Base-by-base conservation (phyloP, 805 yeast species). In the Schwanniomyces polymorphus region DNA sequence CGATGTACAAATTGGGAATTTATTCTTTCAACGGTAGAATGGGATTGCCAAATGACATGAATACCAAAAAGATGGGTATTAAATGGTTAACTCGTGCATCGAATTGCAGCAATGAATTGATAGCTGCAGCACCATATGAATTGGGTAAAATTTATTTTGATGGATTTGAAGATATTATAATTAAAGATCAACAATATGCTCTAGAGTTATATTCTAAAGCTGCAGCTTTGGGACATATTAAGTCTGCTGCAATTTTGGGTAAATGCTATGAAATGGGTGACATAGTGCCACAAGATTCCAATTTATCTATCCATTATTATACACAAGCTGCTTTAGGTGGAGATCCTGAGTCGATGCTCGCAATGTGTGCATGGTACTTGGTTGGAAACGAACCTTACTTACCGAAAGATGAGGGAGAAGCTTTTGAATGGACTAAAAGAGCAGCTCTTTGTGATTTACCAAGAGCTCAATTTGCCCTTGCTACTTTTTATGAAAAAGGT, bases 341-440 rank as follows among this genome's bases (percentile, higher is more conserved):
- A 6, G 96, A 94, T 64, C 79, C 96, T 0, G 84, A 80, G 41
- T 85, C 96, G 9, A 94, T 92, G 96, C 74, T 92, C 59, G 91
- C 96, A 1, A 75, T 92, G 72, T 91, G 97, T 65, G 97, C 97
- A 1, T 94, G 98, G 97, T 94, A 92, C 63, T 74, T 92, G 65
- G 86, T 90, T 25, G 99, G 99, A 0, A 84, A 88, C 28, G 91
- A 87, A 28, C 91, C 94, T n/a, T 80, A 80, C 40, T 76, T 94
- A 56, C 85, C 84, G 7, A 80, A 80, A 52, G 92, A 91, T 64
- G 87, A 85, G 45, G 79, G 71, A 44, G 97, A 91, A 66, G 95
- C 97, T 1, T 92, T 85, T 64, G 94, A 89, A 58, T 94, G 98
- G 98, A 97, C 97, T 1, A 71, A 80, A 45, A 76, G 88, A 52